Evolutionary conservation across 2,329 filamentous ascomycete genomes (phyloP).

Genomic region (Diaporthe aspalathi): DNA sequence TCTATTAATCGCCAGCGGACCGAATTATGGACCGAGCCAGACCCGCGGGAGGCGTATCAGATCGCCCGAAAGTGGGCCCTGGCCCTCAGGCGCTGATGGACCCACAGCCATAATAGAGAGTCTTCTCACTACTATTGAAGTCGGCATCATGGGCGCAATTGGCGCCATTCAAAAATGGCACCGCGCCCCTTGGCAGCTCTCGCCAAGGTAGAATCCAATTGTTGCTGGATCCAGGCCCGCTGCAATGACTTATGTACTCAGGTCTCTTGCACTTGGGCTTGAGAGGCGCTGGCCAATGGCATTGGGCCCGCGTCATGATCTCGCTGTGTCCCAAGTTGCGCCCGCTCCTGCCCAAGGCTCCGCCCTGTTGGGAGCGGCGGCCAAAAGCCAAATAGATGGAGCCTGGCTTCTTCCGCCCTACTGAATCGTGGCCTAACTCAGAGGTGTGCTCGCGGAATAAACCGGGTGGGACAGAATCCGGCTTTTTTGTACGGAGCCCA

Average conservation of each 20-base stretch:
- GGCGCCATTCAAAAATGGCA: neutral
- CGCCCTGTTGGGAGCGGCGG: neutral
- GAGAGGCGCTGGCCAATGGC: conserved; percentile 2
- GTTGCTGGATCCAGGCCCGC: too few species aligned
- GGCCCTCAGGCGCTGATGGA: too few species aligned
- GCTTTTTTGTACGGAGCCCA: neutral
- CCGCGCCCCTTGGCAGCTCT: neutral
- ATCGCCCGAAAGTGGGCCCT: conserved; percentile 8
- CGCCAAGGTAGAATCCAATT: too few species aligned
- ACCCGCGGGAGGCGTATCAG: conserved; percentile 18
- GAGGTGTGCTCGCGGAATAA: neutral
- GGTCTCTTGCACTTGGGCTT: too few species aligned
- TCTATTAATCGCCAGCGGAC: conserved; percentile 13
- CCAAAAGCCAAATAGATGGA: conserved; percentile 18
- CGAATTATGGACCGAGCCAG: conserved; percentile 25
- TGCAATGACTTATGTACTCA: too few species aligned
- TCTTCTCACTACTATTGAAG: neutral
- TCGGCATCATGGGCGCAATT: neutral
- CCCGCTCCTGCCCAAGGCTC: neutral
- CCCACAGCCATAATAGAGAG: neutral
- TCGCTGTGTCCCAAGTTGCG: neutral
- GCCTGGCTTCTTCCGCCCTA: conserved; percentile 12
- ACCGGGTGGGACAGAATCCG: neutral
- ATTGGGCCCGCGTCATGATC: conserved; percentile 13
- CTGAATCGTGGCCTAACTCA: conserved; percentile 2